Base-by-base conservation (phyloP, 495 filamentous ascomycete species). In the Xylaria curta region DNA sequence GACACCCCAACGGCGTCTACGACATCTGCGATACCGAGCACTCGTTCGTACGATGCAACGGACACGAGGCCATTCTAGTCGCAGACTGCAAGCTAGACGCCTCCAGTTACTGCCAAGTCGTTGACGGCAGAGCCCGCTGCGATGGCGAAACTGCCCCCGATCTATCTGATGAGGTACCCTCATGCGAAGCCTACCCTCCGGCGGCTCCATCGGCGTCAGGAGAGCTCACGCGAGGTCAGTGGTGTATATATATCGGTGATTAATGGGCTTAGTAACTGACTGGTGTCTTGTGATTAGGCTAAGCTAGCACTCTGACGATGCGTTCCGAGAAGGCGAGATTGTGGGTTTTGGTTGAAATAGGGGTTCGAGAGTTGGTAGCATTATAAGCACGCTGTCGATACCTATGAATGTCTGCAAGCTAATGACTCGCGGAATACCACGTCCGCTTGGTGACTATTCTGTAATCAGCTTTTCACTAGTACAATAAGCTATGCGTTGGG, bases 1-100 rank as follows among this genome's bases (percentile, higher is more conserved):
- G 8, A 6, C 51, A 21, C 17, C 0, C 70, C 38, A 9, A 40
- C 2, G 70, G 70, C 12, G 6, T 61, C 62, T 72, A 72, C 70
- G 70, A 72, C 26, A 31, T 67, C 63, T 72, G 70, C 64, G 70
- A 72, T 24, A 67, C 70, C 15, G 9, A 47, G 3, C 51, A 72
- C 54, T 72, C 70, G 12, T 72, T 49, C 28, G 10, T 72, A 15
- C 51, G 62, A 31, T 72, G 70, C 42, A n/a, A 46, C 19, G 70
- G 70, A 21, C 64, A 72, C 54, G 42, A 59, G 1, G 36, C 70
- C 7, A 24, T 68, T 19, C 9, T 71, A 10, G 33, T 66, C 53
- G 10, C 44, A 6, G 70, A 72, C 54, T 72, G 70, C 44, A 58
- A 12, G 9, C 10, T n/a, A 9, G 28, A 13, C 19, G 0, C 38